These are phyloP conservation scores for Lophium mytilinum DNA, from an alignment of 495 filamentous ascomycete genomes.

Conservation along the genomic window DNA sequence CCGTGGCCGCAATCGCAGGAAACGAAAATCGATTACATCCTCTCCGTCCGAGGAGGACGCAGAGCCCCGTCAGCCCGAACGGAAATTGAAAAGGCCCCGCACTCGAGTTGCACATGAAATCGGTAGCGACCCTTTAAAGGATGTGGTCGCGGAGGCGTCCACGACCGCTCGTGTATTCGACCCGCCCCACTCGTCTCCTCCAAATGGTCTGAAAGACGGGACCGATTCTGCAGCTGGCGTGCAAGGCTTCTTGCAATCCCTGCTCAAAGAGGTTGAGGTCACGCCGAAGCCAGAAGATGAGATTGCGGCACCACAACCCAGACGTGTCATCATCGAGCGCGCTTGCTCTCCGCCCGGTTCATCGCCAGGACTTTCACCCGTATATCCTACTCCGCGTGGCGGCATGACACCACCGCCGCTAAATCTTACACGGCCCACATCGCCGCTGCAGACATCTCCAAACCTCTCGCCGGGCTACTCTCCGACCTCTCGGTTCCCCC, in stretches of 20 bases:
- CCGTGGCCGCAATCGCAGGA: constrained; percentile 46
- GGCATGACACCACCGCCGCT: constrained; percentile 64
- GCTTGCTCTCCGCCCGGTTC: constrained; percentile 50
- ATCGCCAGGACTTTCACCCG: constrained; percentile 69
- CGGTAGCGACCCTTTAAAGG: constrained; percentile 20
- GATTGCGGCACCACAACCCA: constrained; percentile 20
- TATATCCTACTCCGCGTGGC: constrained; percentile 58
- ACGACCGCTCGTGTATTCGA: constrained; percentile 16
- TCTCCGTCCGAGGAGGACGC: constrained; percentile 58
- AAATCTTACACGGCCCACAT: constrained; percentile 52
- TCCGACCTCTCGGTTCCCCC: constrained; percentile 49
- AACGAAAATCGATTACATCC: constrained; percentile 70
- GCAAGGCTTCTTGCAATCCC: constrained; percentile 67
- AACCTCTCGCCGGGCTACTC: constrained; percentile 53
- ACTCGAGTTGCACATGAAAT: constrained; percentile 50
- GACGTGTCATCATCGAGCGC: constrained; percentile 27
- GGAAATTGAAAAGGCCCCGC: constrained; percentile 77
- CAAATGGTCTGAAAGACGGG: constrained; percentile 28
- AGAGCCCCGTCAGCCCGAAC: constrained; percentile 58
- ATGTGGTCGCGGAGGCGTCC: constrained; percentile 3
- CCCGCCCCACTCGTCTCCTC: constrained; percentile 13
- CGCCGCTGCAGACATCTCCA: constrained; percentile 37
- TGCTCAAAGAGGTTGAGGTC: constrained; percentile 80
- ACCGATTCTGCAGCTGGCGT: constrained; percentile 34
- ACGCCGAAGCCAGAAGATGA: constrained; percentile 39